A percentile compares a stretch with the other conserved stretches of the same genome.
These are phyloP conservation scores for Tylopilus sp. DNA, from an alignment of 1,284 basidiomycete species.

Conservation along the genomic window DNA sequence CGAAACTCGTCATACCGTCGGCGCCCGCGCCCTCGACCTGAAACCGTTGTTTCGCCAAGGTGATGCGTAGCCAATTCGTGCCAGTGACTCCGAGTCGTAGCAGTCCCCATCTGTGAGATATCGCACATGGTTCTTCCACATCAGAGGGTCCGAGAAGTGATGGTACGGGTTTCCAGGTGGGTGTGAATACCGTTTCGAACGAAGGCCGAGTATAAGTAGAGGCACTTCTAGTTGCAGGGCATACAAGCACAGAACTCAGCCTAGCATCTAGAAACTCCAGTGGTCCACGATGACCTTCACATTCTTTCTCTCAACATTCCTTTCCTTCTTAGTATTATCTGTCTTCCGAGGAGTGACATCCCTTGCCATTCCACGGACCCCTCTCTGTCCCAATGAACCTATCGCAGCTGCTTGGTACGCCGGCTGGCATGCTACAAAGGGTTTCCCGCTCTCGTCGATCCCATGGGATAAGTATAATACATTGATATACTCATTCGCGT, in stretches of 20 bases:
- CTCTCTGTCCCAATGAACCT: neutral
- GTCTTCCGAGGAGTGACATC: conserved; percentile 15
- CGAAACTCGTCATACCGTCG: too few species aligned
- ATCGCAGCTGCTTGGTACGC: conserved; percentile 45
- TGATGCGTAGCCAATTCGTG: neutral
- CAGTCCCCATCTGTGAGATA: neutral
- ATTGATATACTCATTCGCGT: conserved; percentile 58
- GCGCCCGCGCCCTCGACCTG: neutral
- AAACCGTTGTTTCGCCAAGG: neutral
- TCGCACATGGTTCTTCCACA: neutral
- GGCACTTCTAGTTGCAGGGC: neutral
- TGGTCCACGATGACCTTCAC: conserved; percentile 19
- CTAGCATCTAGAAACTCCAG: neutral
- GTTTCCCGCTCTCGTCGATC: conserved; percentile 51
- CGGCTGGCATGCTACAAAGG: conserved; percentile 55
- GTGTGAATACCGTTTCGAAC: neutral
- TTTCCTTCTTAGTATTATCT: conserved; percentile 16
- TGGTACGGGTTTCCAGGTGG: too few species aligned
- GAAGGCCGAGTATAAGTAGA: conserved; percentile 20
- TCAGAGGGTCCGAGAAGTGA: neutral
- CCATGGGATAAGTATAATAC: conserved; percentile 65
- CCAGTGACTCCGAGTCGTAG: too few species aligned
- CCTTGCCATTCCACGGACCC: neutral
- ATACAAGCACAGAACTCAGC: neutral
- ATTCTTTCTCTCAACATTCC: conserved; percentile 3